Conservation (phyloP, 495 filamentous ascomycete genomes). For the Cercophora newfieldiana region DNA sequence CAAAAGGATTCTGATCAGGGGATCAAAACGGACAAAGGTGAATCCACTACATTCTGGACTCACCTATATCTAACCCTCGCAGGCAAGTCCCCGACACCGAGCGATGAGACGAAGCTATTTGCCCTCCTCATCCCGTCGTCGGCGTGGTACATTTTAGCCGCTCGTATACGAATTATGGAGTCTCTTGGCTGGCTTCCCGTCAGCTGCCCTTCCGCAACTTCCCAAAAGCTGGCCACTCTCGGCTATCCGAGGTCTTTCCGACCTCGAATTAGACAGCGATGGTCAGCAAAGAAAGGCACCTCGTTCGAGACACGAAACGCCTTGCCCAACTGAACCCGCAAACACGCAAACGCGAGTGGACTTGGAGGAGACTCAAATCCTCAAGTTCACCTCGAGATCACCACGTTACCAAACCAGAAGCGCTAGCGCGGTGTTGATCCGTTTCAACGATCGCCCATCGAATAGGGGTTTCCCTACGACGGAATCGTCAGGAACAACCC, state of each 20-base stretch:
- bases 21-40: not conserved
- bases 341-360: not conserved
- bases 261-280: not conserved
- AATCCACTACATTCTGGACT: not conserved
- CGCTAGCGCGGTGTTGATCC: not conserved
- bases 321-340: not conserved
- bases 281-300: not conserved
- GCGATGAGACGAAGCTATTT: not conserved
- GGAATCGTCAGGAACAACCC: not conserved
- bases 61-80: too few relatives aligned
- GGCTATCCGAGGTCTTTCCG: slow-evolving; percentile 4
- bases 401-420: not conserved
- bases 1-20: not conserved
- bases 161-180: not conserved
- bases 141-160: not conserved
- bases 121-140: not conserved
- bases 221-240: not conserved
- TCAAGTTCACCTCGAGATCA: too few relatives aligned
- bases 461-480: not conserved
- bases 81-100: too few relatives aligned
- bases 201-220: not conserved
- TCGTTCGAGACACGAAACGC: not conserved
- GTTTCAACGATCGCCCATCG: not conserved
- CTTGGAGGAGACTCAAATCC: too few relatives aligned
- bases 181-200: not conserved